A percentile compares a stretch with the other conserved stretches of the same genome.
phyloP scores from a whole-genome alignment of 768 basidiomycete genomes.

The Podaxis rugospora region DNA sequence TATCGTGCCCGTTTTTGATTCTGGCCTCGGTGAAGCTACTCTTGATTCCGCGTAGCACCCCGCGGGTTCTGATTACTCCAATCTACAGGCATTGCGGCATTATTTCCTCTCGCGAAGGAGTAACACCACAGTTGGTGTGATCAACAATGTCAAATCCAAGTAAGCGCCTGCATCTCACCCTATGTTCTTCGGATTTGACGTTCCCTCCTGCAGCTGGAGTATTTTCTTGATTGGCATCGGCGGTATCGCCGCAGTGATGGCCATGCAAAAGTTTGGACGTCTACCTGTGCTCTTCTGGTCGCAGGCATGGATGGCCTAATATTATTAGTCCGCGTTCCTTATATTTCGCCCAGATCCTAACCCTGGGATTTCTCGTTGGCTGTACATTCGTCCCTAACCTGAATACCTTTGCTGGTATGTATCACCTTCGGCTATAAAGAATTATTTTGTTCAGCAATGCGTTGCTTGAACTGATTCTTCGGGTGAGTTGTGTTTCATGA shows the following conservation, averaged over 20 bases:
- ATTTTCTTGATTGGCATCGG: constrained; percentile 60
- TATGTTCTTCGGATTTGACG: neutral
- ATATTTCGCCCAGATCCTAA: constrained; percentile 36
- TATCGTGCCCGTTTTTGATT: constrained; percentile 64
- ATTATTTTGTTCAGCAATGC: constrained; percentile 34
- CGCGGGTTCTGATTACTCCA: neutral
- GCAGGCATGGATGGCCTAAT: constrained; percentile 34
- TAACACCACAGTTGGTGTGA: constrained; percentile 51
- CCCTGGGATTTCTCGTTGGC: constrained; percentile 45
- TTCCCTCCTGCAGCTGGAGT: constrained; percentile 44
- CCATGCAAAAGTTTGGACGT: constrained; percentile 59
- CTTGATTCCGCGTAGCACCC: neutral
- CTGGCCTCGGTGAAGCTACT: constrained; percentile 46
- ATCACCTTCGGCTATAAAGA: neutral
- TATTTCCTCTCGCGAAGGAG: constrained; percentile 55
- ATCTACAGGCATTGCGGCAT: constrained; percentile 40
- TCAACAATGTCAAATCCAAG: constrained; percentile 63
- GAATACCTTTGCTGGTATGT: constrained; percentile 49
- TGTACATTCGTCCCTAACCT: constrained; percentile 52
- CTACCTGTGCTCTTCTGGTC: constrained; percentile 71
- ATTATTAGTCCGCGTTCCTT: neutral
- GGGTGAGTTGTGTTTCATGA: constrained; percentile 29
- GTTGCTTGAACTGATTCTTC: constrained; percentile 55
- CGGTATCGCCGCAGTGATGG: constrained; percentile 53
- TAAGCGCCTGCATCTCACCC: constrained; percentile 5